Conservation (phyloP, 805 yeast species). For the Starmerella floris region DNA sequence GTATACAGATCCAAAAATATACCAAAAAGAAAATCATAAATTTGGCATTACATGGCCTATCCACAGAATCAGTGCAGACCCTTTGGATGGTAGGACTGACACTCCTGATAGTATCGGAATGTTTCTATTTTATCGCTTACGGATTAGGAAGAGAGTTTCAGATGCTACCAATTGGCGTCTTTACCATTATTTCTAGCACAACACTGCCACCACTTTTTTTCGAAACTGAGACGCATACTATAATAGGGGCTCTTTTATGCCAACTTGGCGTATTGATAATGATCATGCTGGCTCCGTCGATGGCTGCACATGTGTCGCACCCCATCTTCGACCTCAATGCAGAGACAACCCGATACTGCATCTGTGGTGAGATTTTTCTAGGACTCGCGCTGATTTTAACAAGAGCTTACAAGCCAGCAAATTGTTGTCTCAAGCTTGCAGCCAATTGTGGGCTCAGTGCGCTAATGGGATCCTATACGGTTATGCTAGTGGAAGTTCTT, state of each 20-base stretch:
- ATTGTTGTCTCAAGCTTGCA: conserved; percentile 7
- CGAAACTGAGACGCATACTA: conserved; percentile 29
- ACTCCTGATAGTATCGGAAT: conserved; percentile 35
- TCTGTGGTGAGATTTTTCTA: background rate
- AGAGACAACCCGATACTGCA: background rate
- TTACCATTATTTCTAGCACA: conserved; percentile 36
- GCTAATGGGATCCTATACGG: conserved; percentile 37
- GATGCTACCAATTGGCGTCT: conserved; percentile 39
- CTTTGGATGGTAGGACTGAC: conserved; percentile 34
- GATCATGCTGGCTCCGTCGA: conserved; percentile 21
- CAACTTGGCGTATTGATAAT: conserved; percentile 34
- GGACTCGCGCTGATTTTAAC: background rate
- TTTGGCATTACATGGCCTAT: conserved; percentile 18
- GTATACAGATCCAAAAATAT: conserved; percentile 32
- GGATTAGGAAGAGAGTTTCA: conserved; percentile 38
- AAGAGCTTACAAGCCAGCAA: conserved; percentile 3
- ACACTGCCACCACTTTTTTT: conserved; percentile 38
- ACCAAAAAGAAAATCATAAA: conserved; percentile 28
- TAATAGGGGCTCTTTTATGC: conserved; percentile 32
- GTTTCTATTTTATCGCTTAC: conserved; percentile 37
- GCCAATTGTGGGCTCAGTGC: conserved; percentile 23
- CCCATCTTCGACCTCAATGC: background rate
- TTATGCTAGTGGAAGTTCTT: conserved; percentile 34
- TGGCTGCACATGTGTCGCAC: background rate
- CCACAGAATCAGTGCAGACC: conserved; percentile 15